Evolutionary conservation across 78 protist species (phyloP).

Genomic region (Emiliania huxleyi): DNA sequence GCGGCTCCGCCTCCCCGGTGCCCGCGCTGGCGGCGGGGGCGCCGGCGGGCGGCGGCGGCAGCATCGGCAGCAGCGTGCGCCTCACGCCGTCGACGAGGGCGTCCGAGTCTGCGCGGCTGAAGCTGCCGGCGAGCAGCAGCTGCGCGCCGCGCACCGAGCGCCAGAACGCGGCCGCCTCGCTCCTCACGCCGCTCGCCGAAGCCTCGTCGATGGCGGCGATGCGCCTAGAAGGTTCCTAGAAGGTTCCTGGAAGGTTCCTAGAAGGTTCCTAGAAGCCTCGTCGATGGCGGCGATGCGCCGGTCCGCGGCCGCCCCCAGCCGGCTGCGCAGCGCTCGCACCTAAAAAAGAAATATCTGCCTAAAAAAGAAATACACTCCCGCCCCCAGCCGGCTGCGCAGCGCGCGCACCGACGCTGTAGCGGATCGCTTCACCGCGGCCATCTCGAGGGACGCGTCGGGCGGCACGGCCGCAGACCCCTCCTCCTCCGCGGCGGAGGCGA

Average conservation of each 20-base stretch:
- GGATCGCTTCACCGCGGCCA: no score
- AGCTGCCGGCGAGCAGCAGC: background rate
- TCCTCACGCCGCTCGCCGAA: background rate
- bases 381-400: no score
- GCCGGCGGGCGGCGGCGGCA: background rate
- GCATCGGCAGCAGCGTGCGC: background rate
- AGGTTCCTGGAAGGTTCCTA: no score
- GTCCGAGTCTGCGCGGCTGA: background rate
- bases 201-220: no score
- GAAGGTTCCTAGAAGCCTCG: no score
- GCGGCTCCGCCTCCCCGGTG: background rate
- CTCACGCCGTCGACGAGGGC: background rate
- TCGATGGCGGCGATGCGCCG: no score
- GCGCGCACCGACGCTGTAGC: no score
- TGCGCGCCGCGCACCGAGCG: background rate
- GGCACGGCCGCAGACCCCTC: background rate
- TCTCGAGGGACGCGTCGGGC: background rate
- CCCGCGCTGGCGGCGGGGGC: background rate
- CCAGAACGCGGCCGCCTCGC: background rate
- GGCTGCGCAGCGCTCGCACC: no score
- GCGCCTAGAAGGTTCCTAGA: no score
- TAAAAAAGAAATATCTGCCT: no score
- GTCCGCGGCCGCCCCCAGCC: no score
- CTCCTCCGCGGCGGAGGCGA: background rate
- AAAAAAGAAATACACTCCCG: no score